Evolutionary conservation across 2,329 filamentous ascomycete species (phyloP).

Genomic region (Pseudogymnoascus sp.): DNA sequence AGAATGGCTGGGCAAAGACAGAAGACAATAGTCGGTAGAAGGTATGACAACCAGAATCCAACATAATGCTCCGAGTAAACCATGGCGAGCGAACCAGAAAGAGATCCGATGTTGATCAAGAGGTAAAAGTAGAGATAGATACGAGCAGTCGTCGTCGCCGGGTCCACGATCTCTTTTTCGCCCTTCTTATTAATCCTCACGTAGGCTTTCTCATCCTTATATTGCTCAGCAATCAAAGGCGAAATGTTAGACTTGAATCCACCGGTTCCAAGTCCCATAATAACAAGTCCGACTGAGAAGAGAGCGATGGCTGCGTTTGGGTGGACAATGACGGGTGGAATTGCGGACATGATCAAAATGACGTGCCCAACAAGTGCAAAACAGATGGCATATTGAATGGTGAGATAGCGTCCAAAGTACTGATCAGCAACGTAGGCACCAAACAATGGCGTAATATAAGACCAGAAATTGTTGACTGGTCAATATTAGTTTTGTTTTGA

Average conservation of each 20-base stretch:
- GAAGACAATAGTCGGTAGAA: slow-evolving; percentile 61
- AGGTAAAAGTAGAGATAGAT: slow-evolving; percentile 67
- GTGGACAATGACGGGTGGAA: slow-evolving; percentile 50
- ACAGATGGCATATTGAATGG: slow-evolving; percentile 40
- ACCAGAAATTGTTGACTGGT: slow-evolving; percentile 42
- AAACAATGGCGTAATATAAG: slow-evolving; percentile 42
- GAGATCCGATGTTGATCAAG: slow-evolving; percentile 60
- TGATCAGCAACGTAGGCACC: slow-evolving; percentile 56
- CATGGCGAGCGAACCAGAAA: slow-evolving; percentile 54
- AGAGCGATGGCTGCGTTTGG: slow-evolving; percentile 48
- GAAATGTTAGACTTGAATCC: slow-evolving; percentile 68
- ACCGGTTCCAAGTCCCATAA: slow-evolving; percentile 62
- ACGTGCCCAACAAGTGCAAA: slow-evolving; percentile 55
- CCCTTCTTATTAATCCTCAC: slow-evolving; percentile 44
- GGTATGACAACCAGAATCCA: slow-evolving; percentile 66
- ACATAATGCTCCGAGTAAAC: slow-evolving; percentile 70
- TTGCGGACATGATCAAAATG: slow-evolving; percentile 57
- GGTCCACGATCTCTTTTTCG: slow-evolving; percentile 54
- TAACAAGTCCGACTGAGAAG: slow-evolving; percentile 54
- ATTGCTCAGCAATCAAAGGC: slow-evolving; percentile 56
- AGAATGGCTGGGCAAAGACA: slow-evolving; percentile 55
- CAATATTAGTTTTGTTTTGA: slow-evolving; percentile 24
- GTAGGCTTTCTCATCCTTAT: slow-evolving; percentile 43
- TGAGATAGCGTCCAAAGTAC: slow-evolving; percentile 59
- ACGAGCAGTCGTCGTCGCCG: slow-evolving; percentile 48